phyloP scores from a whole-genome alignment of 2,329 filamentous ascomycete genomes.

The Trematosphaeria pertusa region DNA sequence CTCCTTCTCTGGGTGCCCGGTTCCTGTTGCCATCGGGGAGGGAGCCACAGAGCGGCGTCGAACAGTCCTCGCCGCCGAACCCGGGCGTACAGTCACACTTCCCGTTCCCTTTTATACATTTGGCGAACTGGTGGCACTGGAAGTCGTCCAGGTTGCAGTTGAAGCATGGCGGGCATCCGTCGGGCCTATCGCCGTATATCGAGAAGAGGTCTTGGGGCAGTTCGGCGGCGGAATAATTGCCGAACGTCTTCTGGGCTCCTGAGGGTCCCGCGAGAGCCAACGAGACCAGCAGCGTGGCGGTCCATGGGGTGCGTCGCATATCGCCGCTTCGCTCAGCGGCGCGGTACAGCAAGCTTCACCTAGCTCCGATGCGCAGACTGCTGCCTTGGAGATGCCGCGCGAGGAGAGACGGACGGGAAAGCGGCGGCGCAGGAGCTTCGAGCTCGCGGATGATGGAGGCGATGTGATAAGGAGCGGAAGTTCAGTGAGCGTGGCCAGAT shows the following conservation, averaged over 20 bases:
- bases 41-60: slow-evolving; percentile 89
- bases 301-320: slow-evolving; percentile 46
- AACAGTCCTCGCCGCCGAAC: slow-evolving; percentile 93
- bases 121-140: slow-evolving; percentile 86
- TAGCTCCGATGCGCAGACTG: slow-evolving; percentile 23
- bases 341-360: slow-evolving; percentile 22
- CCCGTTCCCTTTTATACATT: slow-evolving; percentile 87
- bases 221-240: slow-evolving; percentile 62
- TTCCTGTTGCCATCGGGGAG: slow-evolving; percentile 77
- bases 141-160: slow-evolving; percentile 96
- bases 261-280: slow-evolving; percentile 30
- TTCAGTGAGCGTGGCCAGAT: slow-evolving; percentile 22
- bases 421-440: slow-evolving; percentile 18
- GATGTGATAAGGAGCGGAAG: slow-evolving; percentile 2
- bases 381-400: slow-evolving; percentile 12
- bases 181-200: slow-evolving; percentile 75
- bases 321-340: slow-evolving; percentile 26
- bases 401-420: slow-evolving; percentile 5
- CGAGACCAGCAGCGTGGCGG: slow-evolving; percentile 36
- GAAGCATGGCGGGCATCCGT: slow-evolving; percentile 88
- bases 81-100: slow-evolving; percentile 92
- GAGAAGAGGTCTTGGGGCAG: slow-evolving; percentile 62
- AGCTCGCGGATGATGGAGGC: slow-evolving; percentile 16
- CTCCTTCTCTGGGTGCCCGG: slow-evolving; percentile 74
- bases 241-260: slow-evolving; percentile 39